Conservation (phyloP, 1,139 yeast species). For the Taiozyma sp. region DNA sequence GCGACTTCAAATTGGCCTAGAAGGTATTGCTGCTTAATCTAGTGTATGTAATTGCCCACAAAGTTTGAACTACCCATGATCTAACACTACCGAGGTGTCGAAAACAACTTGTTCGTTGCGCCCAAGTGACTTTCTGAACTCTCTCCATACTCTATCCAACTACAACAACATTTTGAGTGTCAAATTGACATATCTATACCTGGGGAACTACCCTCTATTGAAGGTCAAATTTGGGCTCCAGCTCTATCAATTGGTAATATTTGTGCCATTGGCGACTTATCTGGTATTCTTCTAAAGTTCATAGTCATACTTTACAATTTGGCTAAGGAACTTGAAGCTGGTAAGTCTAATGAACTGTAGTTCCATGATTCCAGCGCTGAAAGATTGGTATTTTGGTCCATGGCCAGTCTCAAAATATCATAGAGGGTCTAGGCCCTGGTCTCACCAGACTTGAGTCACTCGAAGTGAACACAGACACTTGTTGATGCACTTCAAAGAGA, state of each 20-base stretch:
- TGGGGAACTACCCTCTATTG: conserved; percentile 8
- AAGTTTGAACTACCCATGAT: conserved; percentile 40
- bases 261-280: conserved; percentile 42
- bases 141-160: too few relatives aligned
- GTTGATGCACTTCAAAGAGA: too few relatives aligned
- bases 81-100: conserved; percentile 48
- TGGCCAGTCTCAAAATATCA: too few relatives aligned
- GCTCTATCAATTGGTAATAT: conserved; percentile 35
- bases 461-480: too few relatives aligned
- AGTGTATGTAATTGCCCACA: conserved; percentile 40
- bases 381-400: too few relatives aligned
- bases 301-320: conserved; percentile 29
- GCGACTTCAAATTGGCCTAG: too few relatives aligned
- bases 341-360: conserved; percentile 33
- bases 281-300: conserved; percentile 38
- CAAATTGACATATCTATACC: conserved; percentile 36
- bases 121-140: conserved; percentile 29
- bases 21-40: conserved; percentile 44
- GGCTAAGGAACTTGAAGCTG: conserved; percentile 24
- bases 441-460: too few relatives aligned
- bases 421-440: too few relatives aligned
- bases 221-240: conserved; percentile 39
- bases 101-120: conserved; percentile 32
- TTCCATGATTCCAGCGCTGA: conserved; percentile 31
- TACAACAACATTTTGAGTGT: conserved; percentile 47